A percentile compares a stretch with the other conserved stretches of the same genome.
phyloP scores from a whole-genome alignment of 768 basidiomycete genomes.

The Kwoniella mangroviensis region DNA sequence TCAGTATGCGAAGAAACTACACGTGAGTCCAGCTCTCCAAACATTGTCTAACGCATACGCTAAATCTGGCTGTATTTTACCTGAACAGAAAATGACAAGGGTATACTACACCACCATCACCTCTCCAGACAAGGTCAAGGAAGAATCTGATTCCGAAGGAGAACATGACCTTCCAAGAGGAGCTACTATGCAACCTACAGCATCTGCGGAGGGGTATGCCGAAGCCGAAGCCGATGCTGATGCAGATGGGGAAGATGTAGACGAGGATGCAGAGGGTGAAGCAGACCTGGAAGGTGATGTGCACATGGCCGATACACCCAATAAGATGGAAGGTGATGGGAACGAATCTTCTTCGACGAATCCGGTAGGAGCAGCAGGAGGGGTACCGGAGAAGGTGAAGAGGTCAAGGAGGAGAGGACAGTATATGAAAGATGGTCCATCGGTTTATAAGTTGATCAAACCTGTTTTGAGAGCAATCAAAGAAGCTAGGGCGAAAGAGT shows the following conservation, averaged over 20 bases:
- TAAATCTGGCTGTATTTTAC: not conserved
- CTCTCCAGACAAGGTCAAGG: conserved; percentile 14
- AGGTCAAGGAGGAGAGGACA: conserved; percentile 33
- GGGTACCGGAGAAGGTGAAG: not conserved
- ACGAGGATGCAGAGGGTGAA: conserved; percentile 27
- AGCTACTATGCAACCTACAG: conserved; percentile 1
- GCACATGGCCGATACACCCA: conserved; percentile 21
- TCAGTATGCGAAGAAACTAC: conserved; percentile 53
- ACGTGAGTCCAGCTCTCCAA: conserved; percentile 31
- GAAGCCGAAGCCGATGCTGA: not conserved
- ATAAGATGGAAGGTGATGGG: not conserved
- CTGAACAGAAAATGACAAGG: conserved; percentile 44
- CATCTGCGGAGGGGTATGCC: not conserved
- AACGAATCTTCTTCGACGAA: not conserved
- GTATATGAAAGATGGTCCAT: conserved; percentile 49
- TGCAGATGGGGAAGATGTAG: conserved; percentile 5
- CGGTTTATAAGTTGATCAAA: conserved; percentile 51
- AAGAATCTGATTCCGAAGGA: conserved; percentile 33
- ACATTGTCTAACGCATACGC: not conserved
- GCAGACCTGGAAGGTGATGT: conserved; percentile 26
- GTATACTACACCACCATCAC: conserved; percentile 35
- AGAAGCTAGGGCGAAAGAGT: conserved; percentile 48
- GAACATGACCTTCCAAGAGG: conserved; percentile 26
- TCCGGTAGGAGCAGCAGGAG: not conserved
- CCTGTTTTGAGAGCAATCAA: conserved; percentile 44